Conservation (phyloP, 2,329 filamentous ascomycete species). For the Aspergillus piperis region DNA sequence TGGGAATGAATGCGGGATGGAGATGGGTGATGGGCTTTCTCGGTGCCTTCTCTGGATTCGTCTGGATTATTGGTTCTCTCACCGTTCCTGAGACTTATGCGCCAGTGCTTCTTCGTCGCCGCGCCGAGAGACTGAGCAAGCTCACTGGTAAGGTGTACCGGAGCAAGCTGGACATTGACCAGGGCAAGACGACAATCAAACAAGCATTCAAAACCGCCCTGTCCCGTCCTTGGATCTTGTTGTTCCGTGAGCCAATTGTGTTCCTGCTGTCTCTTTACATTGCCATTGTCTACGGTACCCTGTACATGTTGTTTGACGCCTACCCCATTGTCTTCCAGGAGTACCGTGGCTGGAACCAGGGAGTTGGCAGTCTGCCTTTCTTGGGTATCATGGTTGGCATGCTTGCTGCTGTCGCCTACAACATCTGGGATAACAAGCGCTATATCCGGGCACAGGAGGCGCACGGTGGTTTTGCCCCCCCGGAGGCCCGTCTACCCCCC, state of each 20-base stretch:
- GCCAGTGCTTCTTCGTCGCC: conserved; percentile 54
- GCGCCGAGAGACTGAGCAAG: conserved; percentile 51
- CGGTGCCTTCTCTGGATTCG: conserved; percentile 62
- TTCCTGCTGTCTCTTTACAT: conserved; percentile 53
- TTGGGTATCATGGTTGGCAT: conserved; percentile 51
- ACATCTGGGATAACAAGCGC: conserved; percentile 45
- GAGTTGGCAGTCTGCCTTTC: conserved; percentile 52
- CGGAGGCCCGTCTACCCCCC: conserved; percentile 58
- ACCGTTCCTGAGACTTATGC: conserved; percentile 47
- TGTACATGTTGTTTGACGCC: conserved; percentile 57
- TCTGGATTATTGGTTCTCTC: conserved; percentile 48
- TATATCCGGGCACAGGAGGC: conserved; percentile 45
- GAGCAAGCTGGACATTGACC: conserved; percentile 43
- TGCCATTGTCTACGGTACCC: conserved; percentile 54
- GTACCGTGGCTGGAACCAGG: conserved; percentile 50
- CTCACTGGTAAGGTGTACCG: conserved; percentile 53
- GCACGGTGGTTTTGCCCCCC: conserved; percentile 60
- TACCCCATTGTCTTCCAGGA: conserved; percentile 54
- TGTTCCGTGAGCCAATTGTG: conserved; percentile 55
- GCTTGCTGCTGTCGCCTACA: conserved; percentile 43
- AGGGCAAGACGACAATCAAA: conserved; percentile 44
- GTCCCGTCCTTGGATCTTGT: conserved; percentile 50
- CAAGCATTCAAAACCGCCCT: conserved; percentile 52
- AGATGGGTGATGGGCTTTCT: conserved; percentile 68
- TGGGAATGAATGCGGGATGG: conserved; percentile 66